phyloP scores from a whole-genome alignment of 495 filamentous ascomycete species.

The Letharia lupina region DNA sequence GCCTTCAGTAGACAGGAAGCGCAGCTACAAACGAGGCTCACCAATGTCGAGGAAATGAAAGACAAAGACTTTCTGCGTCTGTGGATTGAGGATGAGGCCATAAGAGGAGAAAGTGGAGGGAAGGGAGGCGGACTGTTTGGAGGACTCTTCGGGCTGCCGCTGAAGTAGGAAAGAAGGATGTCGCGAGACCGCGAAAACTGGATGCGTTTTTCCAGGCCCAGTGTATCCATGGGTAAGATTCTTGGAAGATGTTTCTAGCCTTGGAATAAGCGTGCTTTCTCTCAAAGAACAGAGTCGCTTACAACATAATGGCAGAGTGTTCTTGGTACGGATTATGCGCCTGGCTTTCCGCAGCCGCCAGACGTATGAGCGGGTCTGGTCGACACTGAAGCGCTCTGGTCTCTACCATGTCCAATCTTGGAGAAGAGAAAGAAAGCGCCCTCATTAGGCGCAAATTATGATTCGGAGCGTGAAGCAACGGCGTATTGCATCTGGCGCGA shows the following conservation, averaged over 20 bases:
- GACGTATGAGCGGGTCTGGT: not conserved
- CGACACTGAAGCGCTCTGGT: not conserved
- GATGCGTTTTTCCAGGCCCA: not conserved
- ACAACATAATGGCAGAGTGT: not conserved
- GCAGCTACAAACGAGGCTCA: slow-evolving; percentile 45
- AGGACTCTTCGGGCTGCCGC: slow-evolving; percentile 36
- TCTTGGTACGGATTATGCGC: not conserved
- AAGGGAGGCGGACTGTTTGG: slow-evolving; percentile 34
- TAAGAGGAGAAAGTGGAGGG: slow-evolving; percentile 42
- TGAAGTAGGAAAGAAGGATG: slow-evolving; percentile 20
- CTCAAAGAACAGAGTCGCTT: not conserved
- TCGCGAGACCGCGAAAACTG: not conserved
- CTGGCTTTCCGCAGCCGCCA: not conserved
- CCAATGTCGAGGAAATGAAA: slow-evolving; percentile 44
- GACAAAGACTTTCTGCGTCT: slow-evolving; percentile 46
- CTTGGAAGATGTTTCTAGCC: not conserved
- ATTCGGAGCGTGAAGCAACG: not conserved
- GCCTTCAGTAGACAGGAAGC: slow-evolving; percentile 56
- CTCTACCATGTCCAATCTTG: not conserved
- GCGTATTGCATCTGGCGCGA: not conserved
- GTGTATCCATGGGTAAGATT: not conserved
- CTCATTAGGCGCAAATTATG: not conserved
- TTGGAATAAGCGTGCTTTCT: not conserved
- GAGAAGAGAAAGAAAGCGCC: not conserved
- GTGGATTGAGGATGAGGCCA: slow-evolving; percentile 55